A percentile compares a stretch with the other conserved stretches of the same genome.
phyloP scores from a whole-genome alignment of 106 monocot species.

The Acorus calamus region DNA sequence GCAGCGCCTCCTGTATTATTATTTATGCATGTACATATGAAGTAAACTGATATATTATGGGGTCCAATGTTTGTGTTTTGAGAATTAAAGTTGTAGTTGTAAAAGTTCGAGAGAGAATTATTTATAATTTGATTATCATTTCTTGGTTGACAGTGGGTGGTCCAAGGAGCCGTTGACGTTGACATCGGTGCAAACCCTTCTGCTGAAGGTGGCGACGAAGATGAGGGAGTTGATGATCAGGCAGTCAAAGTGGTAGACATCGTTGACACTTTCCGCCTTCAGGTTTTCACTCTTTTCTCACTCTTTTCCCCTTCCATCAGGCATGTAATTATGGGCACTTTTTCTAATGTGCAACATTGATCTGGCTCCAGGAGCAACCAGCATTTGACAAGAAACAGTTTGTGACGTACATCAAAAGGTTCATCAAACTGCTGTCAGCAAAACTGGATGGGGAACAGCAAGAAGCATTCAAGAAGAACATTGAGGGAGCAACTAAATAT shows the following conservation, averaged over 20 bases:
- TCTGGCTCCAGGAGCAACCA: constrained; percentile 60
- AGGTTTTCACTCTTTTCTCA: constrained; percentile 23
- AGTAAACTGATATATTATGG: too few relatives aligned
- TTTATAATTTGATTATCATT: too few relatives aligned
- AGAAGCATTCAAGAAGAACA: too few relatives aligned
- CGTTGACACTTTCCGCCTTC: constrained; percentile 77
- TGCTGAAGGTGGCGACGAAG: constrained; percentile 70
- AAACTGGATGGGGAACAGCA: constrained; percentile 27
- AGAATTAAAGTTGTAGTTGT: too few relatives aligned
- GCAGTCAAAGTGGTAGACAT: constrained; percentile 82
- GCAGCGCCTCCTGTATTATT: too few relatives aligned
- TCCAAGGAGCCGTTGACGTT: constrained; percentile 55
- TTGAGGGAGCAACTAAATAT: too few relatives aligned
- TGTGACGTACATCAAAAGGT: constrained; percentile 61
- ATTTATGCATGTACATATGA: too few relatives aligned
- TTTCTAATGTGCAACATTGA: too few relatives aligned
- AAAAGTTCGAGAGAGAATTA: too few relatives aligned
- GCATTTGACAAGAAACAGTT: constrained; percentile 83
- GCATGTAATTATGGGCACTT: not conserved
- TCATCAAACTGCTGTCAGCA: constrained; percentile 42
- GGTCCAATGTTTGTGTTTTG: not conserved
- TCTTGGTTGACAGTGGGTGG: constrained; percentile 59
- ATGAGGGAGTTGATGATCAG: constrained; percentile 79
- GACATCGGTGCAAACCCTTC: constrained; percentile 93
- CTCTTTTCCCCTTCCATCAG: too few relatives aligned